phyloP scores from a whole-genome alignment of 1,139 yeast genomes.

The Debaryomyces fabryi region DNA sequence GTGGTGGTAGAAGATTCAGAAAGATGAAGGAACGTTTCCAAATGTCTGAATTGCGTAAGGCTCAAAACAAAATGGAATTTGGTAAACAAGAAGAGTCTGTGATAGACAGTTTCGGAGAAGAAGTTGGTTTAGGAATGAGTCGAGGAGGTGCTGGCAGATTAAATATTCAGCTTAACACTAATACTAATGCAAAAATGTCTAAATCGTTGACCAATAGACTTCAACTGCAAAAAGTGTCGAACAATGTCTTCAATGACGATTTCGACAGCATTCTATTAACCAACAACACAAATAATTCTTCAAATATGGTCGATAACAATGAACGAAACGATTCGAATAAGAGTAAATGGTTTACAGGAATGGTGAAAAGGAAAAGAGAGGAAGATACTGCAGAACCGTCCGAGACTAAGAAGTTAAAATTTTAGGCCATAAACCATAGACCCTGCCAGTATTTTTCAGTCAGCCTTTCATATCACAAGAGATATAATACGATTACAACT shows the following conservation, averaged over 20 bases:
- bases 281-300: conserved; percentile 3
- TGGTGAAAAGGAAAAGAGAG: conserved; percentile 19
- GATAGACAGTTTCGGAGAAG: conserved; percentile 73
- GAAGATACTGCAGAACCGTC: not conserved
- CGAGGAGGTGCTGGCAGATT: conserved; percentile 33
- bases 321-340: conserved; percentile 6
- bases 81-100: conserved; percentile 71
- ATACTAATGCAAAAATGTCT: conserved; percentile 55
- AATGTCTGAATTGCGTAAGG: conserved; percentile 77
- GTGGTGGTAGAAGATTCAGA: conserved; percentile 84
- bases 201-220: conserved; percentile 55
- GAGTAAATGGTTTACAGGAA: conserved; percentile 27
- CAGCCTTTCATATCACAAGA: not conserved
- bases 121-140: conserved; percentile 80
- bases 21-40: conserved; percentile 81
- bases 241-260: conserved; percentile 20
- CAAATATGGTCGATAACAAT: not conserved
- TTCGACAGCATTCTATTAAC: conserved; percentile 19
- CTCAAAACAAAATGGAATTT: conserved; percentile 84
- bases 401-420: conserved; percentile 4
- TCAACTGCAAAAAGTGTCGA: conserved; percentile 17
- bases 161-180: conserved; percentile 39
- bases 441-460: no score
- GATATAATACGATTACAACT: not conserved
- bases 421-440: not conserved